Conservation (phyloP, 805 yeast species). For the Ogataea paradorogensis region DNA sequence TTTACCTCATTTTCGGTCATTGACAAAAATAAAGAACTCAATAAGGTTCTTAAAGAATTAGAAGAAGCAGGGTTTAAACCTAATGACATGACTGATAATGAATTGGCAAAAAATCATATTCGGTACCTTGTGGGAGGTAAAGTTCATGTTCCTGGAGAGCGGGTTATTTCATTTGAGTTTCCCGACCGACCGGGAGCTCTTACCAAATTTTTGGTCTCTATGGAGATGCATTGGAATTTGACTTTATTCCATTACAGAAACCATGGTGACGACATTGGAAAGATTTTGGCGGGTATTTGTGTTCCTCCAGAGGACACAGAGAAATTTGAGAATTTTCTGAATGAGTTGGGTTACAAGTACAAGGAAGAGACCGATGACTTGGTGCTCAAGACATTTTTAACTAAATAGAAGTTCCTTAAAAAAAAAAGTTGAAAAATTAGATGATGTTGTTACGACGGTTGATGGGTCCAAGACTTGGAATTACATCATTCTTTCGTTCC, state of each 20-base stretch:
- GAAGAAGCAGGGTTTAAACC: constrained; percentile 66
- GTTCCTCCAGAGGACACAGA: constrained; percentile 70
- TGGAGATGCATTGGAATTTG: constrained; percentile 83
- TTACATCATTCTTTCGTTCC: background rate
- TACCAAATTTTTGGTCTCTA: constrained; percentile 66
- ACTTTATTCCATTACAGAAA: constrained; percentile 95
- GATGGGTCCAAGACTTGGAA: background rate
- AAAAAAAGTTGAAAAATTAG: background rate
- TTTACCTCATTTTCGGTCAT: constrained; percentile 85
- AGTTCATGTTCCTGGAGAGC: constrained; percentile 68
- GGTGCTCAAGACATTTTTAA: constrained; percentile 78
- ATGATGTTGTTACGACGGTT: background rate
- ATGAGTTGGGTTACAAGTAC: constrained; percentile 70
- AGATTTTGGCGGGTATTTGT: constrained; percentile 84
- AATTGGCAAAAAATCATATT: constrained; percentile 94
- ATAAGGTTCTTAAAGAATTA: constrained; percentile 58
- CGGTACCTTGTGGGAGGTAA: constrained; percentile 95
- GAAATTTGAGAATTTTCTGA: constrained; percentile 66
- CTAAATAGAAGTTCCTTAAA: constrained; percentile 4
- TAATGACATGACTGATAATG: constrained; percentile 84
- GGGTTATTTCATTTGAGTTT: constrained; percentile 81
- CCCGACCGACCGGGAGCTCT: constrained; percentile 98
- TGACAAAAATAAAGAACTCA: constrained; percentile 71
- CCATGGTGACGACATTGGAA: constrained; percentile 94
- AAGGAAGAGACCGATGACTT: constrained; percentile 80